Evolutionary conservation across 2,329 filamentous ascomycete species (phyloP).

Genomic region (Hypoxylon sp.): DNA sequence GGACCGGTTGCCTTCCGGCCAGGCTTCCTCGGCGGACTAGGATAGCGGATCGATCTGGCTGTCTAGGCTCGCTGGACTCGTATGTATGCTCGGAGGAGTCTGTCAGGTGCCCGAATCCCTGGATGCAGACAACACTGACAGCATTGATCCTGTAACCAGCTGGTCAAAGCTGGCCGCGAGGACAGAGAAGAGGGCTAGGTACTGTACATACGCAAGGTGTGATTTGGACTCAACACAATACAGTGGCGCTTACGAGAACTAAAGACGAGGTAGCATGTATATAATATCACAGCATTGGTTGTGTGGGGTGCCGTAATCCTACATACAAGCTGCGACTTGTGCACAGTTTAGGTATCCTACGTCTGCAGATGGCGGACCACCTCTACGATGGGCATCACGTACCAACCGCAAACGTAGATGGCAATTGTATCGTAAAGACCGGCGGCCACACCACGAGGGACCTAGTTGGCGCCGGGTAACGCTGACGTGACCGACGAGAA

Average conservation of each 20-base stretch:
- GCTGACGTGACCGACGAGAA: conserved; percentile 24
- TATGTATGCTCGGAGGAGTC: conserved; percentile 11
- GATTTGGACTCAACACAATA: neutral
- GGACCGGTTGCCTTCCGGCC: conserved; percentile 36
- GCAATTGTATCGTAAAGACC: conserved; percentile 20
- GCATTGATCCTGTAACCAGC: neutral
- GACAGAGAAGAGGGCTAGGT: neutral
- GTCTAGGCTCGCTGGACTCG: too few species aligned
- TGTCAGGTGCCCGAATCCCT: conserved; percentile 2
- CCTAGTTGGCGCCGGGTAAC: conserved; percentile 13
- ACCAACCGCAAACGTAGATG: conserved; percentile 15
- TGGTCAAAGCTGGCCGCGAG: neutral
- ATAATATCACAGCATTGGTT: neutral
- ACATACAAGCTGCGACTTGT: conserved; percentile 4
- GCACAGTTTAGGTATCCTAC: too few species aligned
- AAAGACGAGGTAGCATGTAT: neutral
- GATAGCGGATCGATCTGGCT: conserved; percentile 25
- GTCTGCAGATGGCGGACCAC: conserved; percentile 9
- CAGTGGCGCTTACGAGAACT: conserved; percentile 6
- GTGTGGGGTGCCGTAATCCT: conserved; percentile 12
- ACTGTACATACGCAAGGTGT: conserved; percentile 2
- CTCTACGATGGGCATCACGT: conserved; percentile 16
- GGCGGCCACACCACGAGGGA: conserved; percentile 7
- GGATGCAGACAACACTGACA: too few species aligned
- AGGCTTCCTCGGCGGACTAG: conserved; percentile 17